Base-by-base conservation (phyloP, 441 rosid species). In the Codiaeum variegatum region DNA sequence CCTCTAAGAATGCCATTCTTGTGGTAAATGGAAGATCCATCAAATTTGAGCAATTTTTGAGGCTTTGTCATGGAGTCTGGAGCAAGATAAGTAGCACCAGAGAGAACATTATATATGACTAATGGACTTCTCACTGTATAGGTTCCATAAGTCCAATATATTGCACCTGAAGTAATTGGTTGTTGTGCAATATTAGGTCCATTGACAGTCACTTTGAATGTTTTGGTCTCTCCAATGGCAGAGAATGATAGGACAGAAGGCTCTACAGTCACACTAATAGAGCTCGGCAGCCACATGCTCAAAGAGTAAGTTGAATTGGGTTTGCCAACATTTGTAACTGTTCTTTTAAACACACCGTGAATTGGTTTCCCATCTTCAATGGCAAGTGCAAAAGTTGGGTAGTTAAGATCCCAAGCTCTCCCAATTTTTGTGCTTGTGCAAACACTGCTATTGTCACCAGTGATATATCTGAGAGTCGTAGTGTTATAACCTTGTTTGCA, bases 61-160 rank as follows among this genome's bases (percentile, higher is more conserved):
- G 44, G 44, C 44, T 10, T 40, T 0, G 44, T 11, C 13, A 40
- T 40, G 31, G 42, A 31, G 28, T 68, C 44, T 4, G 69, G 69
- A 2, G 61, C 5, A 56, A 54, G 32, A 23, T 40, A 38, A 19
- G 66, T 24, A 49, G 36, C 31, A 32, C 73, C 76, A 9, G 81
- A 79, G 9, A 85, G 58, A 49, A 80, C 54, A 38, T 63, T 83
- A 63, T 80, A 86, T 55, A 90, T 76, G 11, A 80, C 89, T 66
- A 87, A 75, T 26, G 90, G 95, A 69, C 84, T 89, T 59, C 93
- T 82, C 72, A 88, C 97, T 9, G 62, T 80, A 62, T 88, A 24
- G 38, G 9, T 7, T 24, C 81, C 86, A 36, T 82, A 83, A 3
- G 82, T 82, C 95, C 93, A 89, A 3, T 84, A 79, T 18, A 91